Evolutionary conservation across 1,284 basidiomycete species (phyloP).

Genomic region (Ustilago hordei): DNA sequence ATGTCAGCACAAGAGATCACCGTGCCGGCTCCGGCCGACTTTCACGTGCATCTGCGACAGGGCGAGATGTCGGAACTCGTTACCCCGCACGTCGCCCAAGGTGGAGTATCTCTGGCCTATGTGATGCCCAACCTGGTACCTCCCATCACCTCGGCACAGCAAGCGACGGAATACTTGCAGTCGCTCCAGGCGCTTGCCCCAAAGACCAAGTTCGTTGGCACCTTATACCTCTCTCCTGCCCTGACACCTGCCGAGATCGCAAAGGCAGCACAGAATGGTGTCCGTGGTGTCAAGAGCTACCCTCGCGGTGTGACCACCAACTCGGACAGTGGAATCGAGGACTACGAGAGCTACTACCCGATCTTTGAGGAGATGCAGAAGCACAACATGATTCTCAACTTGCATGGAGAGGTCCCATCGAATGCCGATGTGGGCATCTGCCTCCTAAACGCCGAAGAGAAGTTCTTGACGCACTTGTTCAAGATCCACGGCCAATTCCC

Average conservation of each 20-base stretch:
- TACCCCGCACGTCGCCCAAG: constrained; percentile 87
- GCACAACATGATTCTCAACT: constrained; percentile 90
- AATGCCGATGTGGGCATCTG: constrained; percentile 85
- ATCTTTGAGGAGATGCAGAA: constrained; percentile 96
- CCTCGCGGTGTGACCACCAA: constrained; percentile 98
- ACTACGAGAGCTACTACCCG: constrained; percentile 92
- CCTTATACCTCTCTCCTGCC: constrained; percentile 90
- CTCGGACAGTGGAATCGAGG: constrained; percentile 95
- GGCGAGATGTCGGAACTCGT: constrained; percentile 82
- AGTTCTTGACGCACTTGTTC: constrained; percentile 88
- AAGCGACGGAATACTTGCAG: constrained; percentile 84
- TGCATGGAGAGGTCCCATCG: constrained; percentile 98
- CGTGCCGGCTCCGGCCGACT: constrained; percentile 72
- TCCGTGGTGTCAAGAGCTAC: constrained; percentile 90
- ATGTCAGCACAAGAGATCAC: constrained; percentile 47
- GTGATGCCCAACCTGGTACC: constrained; percentile 99
- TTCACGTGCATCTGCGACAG: constrained; percentile 96
- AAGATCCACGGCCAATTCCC: constrained; percentile 88
- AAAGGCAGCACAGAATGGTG: constrained; percentile 74
- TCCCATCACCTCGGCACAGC: constrained; percentile 86
- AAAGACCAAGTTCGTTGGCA: constrained; percentile 89
- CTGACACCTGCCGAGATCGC: constrained; percentile 91
- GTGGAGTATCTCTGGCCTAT: constrained; percentile 91
- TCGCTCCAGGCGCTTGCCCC: constrained; percentile 82
- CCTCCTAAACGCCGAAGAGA: constrained; percentile 91